Evolutionary conservation across 2,329 filamentous ascomycete species (phyloP).

Genomic region (Ceratocystis destructans): DNA sequence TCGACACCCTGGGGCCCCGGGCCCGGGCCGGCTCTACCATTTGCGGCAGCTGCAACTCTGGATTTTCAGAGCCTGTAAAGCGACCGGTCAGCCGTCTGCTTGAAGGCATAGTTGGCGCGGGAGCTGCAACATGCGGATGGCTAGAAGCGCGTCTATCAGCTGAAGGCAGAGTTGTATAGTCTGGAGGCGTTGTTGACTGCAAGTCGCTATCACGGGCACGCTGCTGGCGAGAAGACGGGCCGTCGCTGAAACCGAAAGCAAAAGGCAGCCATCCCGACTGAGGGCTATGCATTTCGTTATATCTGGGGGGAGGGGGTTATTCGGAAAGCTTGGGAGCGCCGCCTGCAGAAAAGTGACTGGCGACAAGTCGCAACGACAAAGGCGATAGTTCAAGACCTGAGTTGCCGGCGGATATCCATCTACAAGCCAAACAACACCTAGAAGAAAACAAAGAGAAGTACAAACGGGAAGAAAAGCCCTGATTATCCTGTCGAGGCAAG

Average conservation of each 20-base stretch:
- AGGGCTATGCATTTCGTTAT: background rate
- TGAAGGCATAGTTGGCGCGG: slow-evolving; percentile 8
- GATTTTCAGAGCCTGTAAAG: slow-evolving; percentile 34
- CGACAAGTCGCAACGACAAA: slow-evolving; percentile 10
- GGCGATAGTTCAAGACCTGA: background rate
- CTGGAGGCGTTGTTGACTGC: slow-evolving; percentile 7
- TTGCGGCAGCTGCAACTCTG: slow-evolving; percentile 35
- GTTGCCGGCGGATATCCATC: background rate
- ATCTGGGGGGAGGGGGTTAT: background rate
- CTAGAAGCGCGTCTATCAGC: background rate
- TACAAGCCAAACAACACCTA: background rate
- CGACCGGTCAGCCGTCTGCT: slow-evolving; percentile 14
- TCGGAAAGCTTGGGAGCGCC: slow-evolving; percentile 13
- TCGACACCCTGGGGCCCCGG: background rate
- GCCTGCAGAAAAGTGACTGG: slow-evolving; percentile 12
- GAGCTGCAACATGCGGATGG: background rate
- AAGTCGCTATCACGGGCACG: background rate
- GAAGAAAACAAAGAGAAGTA: background rate
- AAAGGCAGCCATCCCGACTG: slow-evolving; percentile 8
- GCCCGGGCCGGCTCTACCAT: background rate
- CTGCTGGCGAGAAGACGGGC: slow-evolving; percentile 4
- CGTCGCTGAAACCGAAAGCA: background rate
- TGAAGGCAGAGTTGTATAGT: background rate
- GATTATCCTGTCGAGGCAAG: background rate
- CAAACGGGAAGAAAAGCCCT: background rate